Evolutionary conservation across 1,284 basidiomycete genomes (phyloP).

Genomic region (Peniophora sp.): DNA sequence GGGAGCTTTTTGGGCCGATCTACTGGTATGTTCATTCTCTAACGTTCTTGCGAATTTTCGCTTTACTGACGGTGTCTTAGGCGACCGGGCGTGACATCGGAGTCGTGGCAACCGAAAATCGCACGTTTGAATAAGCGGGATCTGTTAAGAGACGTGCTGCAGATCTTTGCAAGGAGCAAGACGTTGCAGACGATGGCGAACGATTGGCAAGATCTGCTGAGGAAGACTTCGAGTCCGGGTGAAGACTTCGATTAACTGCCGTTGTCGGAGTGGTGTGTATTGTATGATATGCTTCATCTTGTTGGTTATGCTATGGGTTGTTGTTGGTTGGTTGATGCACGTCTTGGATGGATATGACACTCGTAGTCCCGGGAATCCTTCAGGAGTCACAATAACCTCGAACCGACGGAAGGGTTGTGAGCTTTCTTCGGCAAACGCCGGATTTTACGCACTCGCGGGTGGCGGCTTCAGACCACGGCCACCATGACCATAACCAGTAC

Average conservation of each 20-base stretch:
- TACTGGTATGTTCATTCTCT: conserved; percentile 54
- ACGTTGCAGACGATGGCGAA: conserved; percentile 61
- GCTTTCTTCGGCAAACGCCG: no score
- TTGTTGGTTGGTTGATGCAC: not conserved
- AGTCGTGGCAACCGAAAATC: conserved; percentile 58
- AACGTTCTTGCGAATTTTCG: no score
- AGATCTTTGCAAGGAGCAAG: conserved; percentile 69
- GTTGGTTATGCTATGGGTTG: not conserved
- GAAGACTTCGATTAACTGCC: conserved; percentile 3
- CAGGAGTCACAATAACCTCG: no score
- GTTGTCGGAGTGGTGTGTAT: not conserved
- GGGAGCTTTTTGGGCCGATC: conserved; percentile 80
- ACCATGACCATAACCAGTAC: no score
- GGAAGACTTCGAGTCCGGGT: conserved; percentile 35
- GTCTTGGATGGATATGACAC: no score
- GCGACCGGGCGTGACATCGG: conserved; percentile 57
- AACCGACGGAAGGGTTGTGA: no score
- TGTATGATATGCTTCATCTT: not conserved
- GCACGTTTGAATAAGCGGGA: conserved; percentile 72
- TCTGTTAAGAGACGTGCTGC: conserved; percentile 69
- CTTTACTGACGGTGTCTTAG: conserved; percentile 29
- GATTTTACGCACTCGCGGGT: no score
- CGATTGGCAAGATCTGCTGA: conserved; percentile 74
- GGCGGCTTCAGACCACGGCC: no score
- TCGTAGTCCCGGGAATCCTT: no score